phyloP scores from a whole-genome alignment of 257 asterid genomes.

The Coffea eugenioides region DNA sequence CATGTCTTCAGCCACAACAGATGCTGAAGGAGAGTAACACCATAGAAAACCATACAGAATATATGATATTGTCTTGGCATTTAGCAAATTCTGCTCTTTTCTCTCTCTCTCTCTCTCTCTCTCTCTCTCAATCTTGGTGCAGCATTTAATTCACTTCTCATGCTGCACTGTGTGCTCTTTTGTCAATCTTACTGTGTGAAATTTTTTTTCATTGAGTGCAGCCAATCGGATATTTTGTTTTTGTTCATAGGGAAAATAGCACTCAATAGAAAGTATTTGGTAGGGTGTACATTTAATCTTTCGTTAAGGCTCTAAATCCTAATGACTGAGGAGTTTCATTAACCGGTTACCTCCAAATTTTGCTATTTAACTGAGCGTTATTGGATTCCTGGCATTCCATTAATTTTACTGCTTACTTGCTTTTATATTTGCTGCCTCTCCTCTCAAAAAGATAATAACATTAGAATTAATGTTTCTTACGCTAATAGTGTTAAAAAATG shows the following conservation, averaged over 20 bases:
- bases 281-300: not conserved
- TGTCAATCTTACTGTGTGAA: not conserved
- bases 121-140: not conserved
- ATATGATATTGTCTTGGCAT: not conserved
- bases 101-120: not conserved
- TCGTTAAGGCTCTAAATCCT: not conserved
- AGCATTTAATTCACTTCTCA: slow-evolving; percentile 2
- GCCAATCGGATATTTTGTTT: not conserved
- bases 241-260: not conserved
- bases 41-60: not conserved
- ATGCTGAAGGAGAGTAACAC: slow-evolving; percentile 41
- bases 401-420: too few relatives aligned
- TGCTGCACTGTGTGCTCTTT: slow-evolving; percentile 2
- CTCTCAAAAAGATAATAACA: too few relatives aligned
- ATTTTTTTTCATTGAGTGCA: slow-evolving; percentile 4
- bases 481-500: too few relatives aligned
- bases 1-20: slow-evolving; percentile 51
- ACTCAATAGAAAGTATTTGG: not conserved
- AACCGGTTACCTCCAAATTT: too few relatives aligned
- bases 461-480: too few relatives aligned
- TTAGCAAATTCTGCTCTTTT: not conserved
- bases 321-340: too few relatives aligned
- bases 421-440: too few relatives aligned
- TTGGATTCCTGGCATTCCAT: too few relatives aligned
- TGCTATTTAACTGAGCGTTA: too few relatives aligned